Evolutionary conservation across 2,329 filamentous ascomycete genomes (phyloP), one percentile per base, ranked within the genome.

Genomic region (Aureobasidium sp.): DNA sequence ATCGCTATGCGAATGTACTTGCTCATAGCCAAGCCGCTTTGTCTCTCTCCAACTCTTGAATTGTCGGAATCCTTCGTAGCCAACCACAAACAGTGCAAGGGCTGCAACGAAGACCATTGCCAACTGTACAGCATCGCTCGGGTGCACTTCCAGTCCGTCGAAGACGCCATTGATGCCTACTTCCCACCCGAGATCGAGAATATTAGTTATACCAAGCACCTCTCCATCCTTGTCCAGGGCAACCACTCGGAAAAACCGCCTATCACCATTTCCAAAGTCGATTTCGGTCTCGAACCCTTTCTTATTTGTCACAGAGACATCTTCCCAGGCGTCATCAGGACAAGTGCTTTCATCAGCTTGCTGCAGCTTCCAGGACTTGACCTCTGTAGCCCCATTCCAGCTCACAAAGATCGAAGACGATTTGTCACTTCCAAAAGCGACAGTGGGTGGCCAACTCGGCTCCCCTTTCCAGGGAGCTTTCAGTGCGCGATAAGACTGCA

Each of bases 361-460:
- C 32, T 74, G 71, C 17, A 77, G 63, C 13, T 75, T 70, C 83
- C 82, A 81, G 5, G 61, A 68, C 3, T 65, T 63, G 7, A 80
- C 72, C 34, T 79, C 77, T 0, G 79, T 81, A 0, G 78, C 78
- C 7, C 78, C 78, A 64, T 81, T 80, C 79, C 78, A 81, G 32
- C 78, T 82, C 1, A 84, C 81, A 68, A 80, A 84, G 2, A 79
- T 63, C 12, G 47, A 52, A 8, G 53, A 37, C 6, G 51, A 29
- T 17, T 27, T 64, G 17, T 59, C 63, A 7, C 68, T 48, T 12
- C 71, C 63, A 7, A 63, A 57, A 1, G 65, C 66, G 1, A 43
- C 15, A 17, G 44, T 61, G 20, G 69, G 67, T 6, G 69, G 68
- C 55, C 65, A 61, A 32, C 56, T 64, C 5, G 71, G 72, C 10